Evolutionary conservation across 2,329 filamentous ascomycete genomes (phyloP), one percentile per base, ranked within the genome.

Genomic region (Berkeleyomyces rouxiae): DNA sequence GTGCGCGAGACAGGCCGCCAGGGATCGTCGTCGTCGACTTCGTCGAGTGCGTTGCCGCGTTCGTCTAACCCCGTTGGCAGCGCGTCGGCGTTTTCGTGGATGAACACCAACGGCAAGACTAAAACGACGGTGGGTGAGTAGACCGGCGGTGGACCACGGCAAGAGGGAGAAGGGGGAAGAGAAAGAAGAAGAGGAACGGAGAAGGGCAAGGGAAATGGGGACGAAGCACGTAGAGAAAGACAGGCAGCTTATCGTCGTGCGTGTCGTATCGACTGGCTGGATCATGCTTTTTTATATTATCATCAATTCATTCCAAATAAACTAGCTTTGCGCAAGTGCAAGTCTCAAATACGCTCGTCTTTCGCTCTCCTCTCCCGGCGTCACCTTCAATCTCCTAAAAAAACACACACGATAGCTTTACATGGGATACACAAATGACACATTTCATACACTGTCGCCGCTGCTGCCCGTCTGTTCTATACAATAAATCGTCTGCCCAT

Each of bases 61-160:
- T 79, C 83, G 5, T 78, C 83, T 40, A 97, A 97, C 70, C 92
- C 93, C 0, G 82, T 96, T 16, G 92, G 92, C 7, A 88, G 88
- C n/a, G 92, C 88, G 11, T 93, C 89, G 64, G 92, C 92, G 2
- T 97, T 97, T 75, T 86, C 88, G 10, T 97, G 91, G 91, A 85
- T 96, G 77, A 92, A 87, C 58, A 74, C 78, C 47, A 67, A 72
- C 16, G 70, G 70, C 59, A 78, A 78, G 68, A 73, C 77, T 55
- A 76, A 76, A 39, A 40, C 59, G 11, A 40, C 51, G 3, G 60
- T 62, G 37, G 63, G 60, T 33, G 59, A 64, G 55, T 62, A 36
- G 55, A 13, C 11, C 3, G 9, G 16, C 1, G 58, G 37, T 7
- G 16, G 23, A 23, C 23, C 23, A 23, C 16, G 3, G 49, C 16